A percentile compares a stretch with the other conserved stretches of the same genome.
phyloP scores from a whole-genome alignment of 495 filamentous ascomycete genomes.

The Clavariopsis aquatica region DNA sequence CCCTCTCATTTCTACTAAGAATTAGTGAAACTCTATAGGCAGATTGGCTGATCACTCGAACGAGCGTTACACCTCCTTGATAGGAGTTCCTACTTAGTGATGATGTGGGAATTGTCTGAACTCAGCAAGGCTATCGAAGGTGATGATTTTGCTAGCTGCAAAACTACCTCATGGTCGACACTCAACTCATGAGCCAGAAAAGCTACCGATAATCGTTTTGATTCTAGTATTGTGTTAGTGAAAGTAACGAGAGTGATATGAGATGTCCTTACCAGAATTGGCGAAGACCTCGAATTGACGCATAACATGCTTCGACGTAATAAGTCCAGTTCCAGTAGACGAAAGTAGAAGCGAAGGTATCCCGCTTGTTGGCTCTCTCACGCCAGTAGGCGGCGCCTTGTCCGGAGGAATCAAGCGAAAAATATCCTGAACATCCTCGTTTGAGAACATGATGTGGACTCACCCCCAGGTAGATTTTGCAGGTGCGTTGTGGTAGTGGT shows the following conservation, averaged over 20 bases:
- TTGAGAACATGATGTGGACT: constrained; percentile 10
- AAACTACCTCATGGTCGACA: not conserved
- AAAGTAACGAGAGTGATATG: not conserved
- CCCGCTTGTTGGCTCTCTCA: not conserved
- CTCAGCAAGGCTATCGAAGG: constrained; percentile 20
- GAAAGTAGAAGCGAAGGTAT: constrained; percentile 1
- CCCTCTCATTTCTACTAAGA: not conserved
- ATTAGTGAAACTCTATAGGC: not conserved
- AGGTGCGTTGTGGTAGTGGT: not conserved
- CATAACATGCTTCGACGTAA: not conserved
- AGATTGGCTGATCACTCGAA: not conserved
- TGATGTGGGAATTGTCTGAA: constrained; percentile 9
- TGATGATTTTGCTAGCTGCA: constrained; percentile 7
- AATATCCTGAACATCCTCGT: constrained; percentile 17
- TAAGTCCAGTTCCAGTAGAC: not conserved
- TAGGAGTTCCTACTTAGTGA: constrained; percentile 9
- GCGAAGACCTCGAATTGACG: constrained; percentile 4
- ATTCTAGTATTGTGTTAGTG: constrained; percentile 6
- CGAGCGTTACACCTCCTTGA: not conserved
- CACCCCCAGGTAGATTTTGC: not conserved
- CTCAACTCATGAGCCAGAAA: constrained; percentile 11
- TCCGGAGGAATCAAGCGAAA: constrained; percentile 4
- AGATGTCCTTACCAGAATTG: not conserved
- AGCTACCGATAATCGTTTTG: constrained; percentile 15
- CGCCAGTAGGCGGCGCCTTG: not conserved